Evolutionary conservation across 2,329 filamentous ascomycete genomes (phyloP), one percentile per base, ranked within the genome.

Genomic region (Rachicladosporium sp.): DNA sequence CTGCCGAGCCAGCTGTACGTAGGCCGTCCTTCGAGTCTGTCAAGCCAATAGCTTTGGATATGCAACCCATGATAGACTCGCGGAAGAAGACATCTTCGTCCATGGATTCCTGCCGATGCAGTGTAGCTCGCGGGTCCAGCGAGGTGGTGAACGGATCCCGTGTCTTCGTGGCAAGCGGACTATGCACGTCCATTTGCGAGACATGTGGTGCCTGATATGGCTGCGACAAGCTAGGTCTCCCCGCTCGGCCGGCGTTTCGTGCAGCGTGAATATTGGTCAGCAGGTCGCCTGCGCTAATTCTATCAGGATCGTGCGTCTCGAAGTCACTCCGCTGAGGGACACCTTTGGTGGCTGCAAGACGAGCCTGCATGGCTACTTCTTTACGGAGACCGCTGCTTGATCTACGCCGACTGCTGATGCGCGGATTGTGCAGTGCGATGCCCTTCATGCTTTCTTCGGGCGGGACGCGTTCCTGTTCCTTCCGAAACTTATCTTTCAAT

Each of bases 41-140:
- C 41, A 98, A 65, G 0, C 91, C 91, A 44, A 98, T 82, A 0
- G 87, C 82, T 56, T 89, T 95, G 62, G 94, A 89, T 66, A 98
- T 93, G 56, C 91, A 96, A 50, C 94, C 86, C 13, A 96, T 65
- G 10, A 98, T 86, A 0, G 87, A 93, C 43, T 86, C 80, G 31
- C 93, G 74, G 60, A 98, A 96, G 5, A 93, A 62, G 35, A 80
- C 76, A 52, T 95, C 89, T 56, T 96, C 91, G 48, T 94, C 85
- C 6, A 87, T 65, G 0, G 83, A 82, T 41, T 95, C 87, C 48
- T 88, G 78, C 4, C 81, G 75, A 51, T 86, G 81, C 33, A 77
- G 61, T 2, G 58, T 59, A 23, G 58, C 58, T 8, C 56, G 59
- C 43, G 55, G 54, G 30, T 49, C 40, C 48, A 57, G 35, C 40